These are phyloP conservation scores for Citrus inodora DNA, from an alignment of 345 rosid genomes.

Conservation along the genomic window DNA sequence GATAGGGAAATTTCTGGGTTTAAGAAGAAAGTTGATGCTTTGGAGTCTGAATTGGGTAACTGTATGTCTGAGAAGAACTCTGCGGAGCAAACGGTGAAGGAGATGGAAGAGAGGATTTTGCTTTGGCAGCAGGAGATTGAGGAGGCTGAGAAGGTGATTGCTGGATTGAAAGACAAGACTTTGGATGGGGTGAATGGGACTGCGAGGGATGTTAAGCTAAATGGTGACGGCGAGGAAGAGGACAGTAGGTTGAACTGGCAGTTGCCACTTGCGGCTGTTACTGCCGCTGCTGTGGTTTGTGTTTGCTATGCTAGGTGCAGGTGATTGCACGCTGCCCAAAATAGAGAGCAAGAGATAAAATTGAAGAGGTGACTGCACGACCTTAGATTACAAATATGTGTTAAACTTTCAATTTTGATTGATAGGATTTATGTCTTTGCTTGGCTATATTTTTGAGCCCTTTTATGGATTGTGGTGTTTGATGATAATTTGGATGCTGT, in stretches of 20 bases:
- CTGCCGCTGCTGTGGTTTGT: constrained; percentile 45
- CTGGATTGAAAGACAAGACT: constrained; percentile 39
- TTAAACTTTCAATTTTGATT: constrained; percentile 32
- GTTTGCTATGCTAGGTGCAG: constrained; percentile 40
- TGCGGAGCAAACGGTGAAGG: constrained; percentile 29
- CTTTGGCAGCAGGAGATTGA: constrained; percentile 41
- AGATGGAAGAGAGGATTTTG: constrained; percentile 30
- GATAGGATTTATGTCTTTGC: constrained; percentile 19
- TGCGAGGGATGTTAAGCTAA: constrained; percentile 6
- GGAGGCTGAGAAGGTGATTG: constrained; percentile 34
- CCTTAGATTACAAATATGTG: constrained; percentile 3
- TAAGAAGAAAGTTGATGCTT: constrained; percentile 35
- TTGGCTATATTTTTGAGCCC: constrained; percentile 28
- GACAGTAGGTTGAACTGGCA: constrained; percentile 29
- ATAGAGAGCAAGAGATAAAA: not conserved
- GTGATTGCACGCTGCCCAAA: constrained; percentile 19
- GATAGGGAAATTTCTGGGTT: constrained; percentile 42
- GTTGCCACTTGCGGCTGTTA: constrained; percentile 48
- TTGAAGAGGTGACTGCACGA: constrained; percentile 13
- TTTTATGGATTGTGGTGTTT: constrained; percentile 15
- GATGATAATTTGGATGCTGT: constrained; percentile 20
- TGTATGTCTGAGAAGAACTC: constrained; percentile 36
- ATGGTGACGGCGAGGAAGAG: constrained; percentile 10
- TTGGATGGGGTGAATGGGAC: constrained; percentile 34
- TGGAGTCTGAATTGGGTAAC: constrained; percentile 43